Evolutionary conservation across 73 alveolate species (phyloP), one percentile per base, ranked within the genome.

Genomic region (Stentor coeruleus): DNA sequence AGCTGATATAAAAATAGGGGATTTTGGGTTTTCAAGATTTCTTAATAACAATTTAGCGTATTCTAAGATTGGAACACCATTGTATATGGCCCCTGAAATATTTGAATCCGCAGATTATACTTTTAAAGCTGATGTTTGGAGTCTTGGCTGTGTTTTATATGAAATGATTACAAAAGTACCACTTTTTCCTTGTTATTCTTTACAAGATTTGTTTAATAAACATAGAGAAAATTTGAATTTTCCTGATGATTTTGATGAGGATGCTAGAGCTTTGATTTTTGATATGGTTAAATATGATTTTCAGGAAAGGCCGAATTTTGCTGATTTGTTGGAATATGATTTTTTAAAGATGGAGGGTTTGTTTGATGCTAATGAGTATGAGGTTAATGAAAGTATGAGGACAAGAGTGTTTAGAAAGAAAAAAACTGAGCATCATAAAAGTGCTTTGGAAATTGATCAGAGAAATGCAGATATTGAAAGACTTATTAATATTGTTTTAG

Each of bases 101-200:
- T 94, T 97, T 94, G 86, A 85, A 91, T 94, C 90, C 77, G 84
- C 91, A 82, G 94, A 93, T 35, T 95, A 95, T 85, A 84, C 90
- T 58, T 84, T 90, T 73, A 94, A 96, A 93, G 88, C 98, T 76
- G 99, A 96, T 87, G 94, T 94, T 14, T 96, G 99, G 99, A 89
- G 97, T 31, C 77, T 96, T 36, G 99, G 99, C 42, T 94, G 98
- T 82, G 96, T 96, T 2, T 82, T 94, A 74, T 96, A 96, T 89
- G 98, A 96, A 86, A 74, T 90, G 86, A 90, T 91, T 3, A 88
- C 94, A 81, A 66, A 91, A 3, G 86, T 82, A 58, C 94, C 98
- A 20, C 98, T 96, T 33, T 93, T 93, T 77, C 79, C n/a, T n/a
- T n/a, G n/a, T n/a, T n/a, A n/a, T n/a, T n/a, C n/a, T n/a, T n/a